Evolutionary conservation across 352 stramenopile species (phyloP).

Genomic region (Globisporangium middletonii): DNA sequence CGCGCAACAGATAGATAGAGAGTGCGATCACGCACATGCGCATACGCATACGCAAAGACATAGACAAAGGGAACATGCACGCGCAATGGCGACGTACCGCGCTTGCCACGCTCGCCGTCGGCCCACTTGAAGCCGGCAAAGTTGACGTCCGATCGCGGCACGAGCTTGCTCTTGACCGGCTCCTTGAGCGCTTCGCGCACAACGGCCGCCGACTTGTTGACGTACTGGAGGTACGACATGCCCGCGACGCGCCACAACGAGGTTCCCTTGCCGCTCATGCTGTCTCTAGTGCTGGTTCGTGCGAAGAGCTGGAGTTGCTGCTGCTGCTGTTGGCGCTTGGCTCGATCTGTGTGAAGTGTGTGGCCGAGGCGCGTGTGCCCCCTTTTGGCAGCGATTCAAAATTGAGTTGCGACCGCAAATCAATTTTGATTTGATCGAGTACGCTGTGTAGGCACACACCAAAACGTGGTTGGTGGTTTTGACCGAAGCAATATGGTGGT

Average conservation of each 20-base stretch:
- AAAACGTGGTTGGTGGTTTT: too few relatives aligned
- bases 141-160: slow-evolving; percentile 65
- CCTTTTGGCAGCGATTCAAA: too few relatives aligned
- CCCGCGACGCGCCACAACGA: slow-evolving; percentile 84
- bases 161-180: slow-evolving; percentile 81
- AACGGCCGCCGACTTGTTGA: slow-evolving; percentile 77
- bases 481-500: too few relatives aligned
- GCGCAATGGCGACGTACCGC: slow-evolving; percentile 28
- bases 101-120: slow-evolving; percentile 71
- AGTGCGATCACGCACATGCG: slow-evolving; percentile 2
- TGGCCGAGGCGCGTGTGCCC: too few relatives aligned
- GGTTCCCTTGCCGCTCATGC: slow-evolving; percentile 73
- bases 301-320: neutral
- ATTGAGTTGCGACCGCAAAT: neutral
- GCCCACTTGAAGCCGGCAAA: slow-evolving; percentile 85
- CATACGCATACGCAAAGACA: neutral
- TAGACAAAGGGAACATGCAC: neutral
- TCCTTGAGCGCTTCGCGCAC: slow-evolving; percentile 79
- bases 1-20: neutral
- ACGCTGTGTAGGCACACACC: too few relatives aligned
- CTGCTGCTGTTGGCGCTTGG: neutral
- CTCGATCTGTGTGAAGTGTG: too few relatives aligned
- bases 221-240: slow-evolving; percentile 87
- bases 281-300: slow-evolving; percentile 5
- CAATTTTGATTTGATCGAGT: neutral